phyloP scores from a whole-genome alignment of 371 early-diverging fungal genomes.

The Apophysomyces ossiformis region DNA sequence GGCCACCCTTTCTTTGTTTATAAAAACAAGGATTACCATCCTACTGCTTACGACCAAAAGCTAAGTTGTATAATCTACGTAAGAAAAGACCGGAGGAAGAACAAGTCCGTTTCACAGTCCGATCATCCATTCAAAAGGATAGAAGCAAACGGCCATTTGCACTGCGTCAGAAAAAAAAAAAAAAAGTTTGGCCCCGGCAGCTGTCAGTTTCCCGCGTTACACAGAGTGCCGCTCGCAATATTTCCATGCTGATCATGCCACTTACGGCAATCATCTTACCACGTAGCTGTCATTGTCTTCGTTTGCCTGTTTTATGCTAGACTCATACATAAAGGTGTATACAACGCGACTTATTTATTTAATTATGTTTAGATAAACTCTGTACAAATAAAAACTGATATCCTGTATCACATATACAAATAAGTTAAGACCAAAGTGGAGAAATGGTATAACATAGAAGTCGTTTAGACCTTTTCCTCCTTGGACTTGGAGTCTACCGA shows the following conservation, averaged over 20 bases:
- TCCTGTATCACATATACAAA: constrained; percentile 1
- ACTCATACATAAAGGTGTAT: too few relatives aligned
- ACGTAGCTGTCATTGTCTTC: too few relatives aligned
- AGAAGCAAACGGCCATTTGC: neutral
- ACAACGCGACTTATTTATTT: too few relatives aligned
- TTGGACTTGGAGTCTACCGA: constrained; percentile 6
- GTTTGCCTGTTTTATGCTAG: too few relatives aligned
- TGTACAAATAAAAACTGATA: neutral
- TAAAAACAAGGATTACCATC: too few relatives aligned
- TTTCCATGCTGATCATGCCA: too few relatives aligned
- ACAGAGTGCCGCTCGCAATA: too few relatives aligned
- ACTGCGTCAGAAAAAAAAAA: neutral
- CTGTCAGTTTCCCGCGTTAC: neutral
- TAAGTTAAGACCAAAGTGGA: constrained; percentile 2
- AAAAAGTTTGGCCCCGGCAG: neutral
- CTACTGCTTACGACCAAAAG: too few relatives aligned
- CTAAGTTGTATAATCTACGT: neutral
- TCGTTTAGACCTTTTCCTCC: constrained; percentile 7
- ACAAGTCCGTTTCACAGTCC: too few relatives aligned
- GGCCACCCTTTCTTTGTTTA: too few relatives aligned
- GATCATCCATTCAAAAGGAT: too few relatives aligned
- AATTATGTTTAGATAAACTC: neutral
- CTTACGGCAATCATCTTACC: too few relatives aligned
- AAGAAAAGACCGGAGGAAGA: neutral
- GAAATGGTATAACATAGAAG: neutral